Percentiles rank a stretch among this genome's conserved stretches.
phyloP scores from a whole-genome alignment of 768 basidiomycete genomes.

The Baorangia bicolor region DNA sequence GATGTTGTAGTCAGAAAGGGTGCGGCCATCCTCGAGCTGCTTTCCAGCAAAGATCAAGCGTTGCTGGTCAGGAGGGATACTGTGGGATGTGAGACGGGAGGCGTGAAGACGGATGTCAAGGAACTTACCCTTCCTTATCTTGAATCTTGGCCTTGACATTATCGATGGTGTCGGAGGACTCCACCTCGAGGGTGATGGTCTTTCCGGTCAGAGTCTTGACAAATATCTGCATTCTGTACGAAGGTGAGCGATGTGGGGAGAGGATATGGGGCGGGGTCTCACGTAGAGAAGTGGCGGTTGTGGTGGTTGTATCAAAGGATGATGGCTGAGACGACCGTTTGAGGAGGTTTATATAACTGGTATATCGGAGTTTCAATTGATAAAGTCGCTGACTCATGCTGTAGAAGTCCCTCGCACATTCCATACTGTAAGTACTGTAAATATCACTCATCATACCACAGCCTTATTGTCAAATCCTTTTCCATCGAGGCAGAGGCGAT shows the following conservation, averaged over 20 bases:
- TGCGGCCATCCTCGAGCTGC: conserved; percentile 93
- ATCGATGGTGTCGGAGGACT: conserved; percentile 29
- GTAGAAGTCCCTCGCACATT: conserved; percentile 10
- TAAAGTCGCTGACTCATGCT: conserved; percentile 6
- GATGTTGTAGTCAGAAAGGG: conserved; percentile 86
- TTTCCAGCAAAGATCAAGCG: conserved; percentile 97
- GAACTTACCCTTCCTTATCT: conserved; percentile 60
- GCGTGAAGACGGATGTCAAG: rapidly evolving
- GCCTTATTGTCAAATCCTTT: conserved; percentile 78
- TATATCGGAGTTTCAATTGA: conserved; percentile 15
- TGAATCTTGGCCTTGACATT: conserved; percentile 49
- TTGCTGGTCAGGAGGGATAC: conserved; percentile 87
- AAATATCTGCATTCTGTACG: conserved; percentile 55
- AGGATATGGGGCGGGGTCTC: background rate
- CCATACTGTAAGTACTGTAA: background rate
- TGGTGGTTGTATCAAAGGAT: conserved; percentile 4
- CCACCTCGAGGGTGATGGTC: conserved; percentile 54
- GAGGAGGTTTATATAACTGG: conserved; percentile 16
- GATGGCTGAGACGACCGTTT: background rate
- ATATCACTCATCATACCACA: conserved; percentile 63
- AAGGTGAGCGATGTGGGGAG: background rate
- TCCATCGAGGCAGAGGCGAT: conserved; percentile 92
- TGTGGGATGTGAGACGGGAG: conserved; percentile 2
- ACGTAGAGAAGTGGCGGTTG: background rate
- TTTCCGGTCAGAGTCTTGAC: conserved; percentile 88